Evolutionary conservation across 192 early-diverging fungal genomes (phyloP).

Genomic region (Pecoramyces ruminantium): DNA sequence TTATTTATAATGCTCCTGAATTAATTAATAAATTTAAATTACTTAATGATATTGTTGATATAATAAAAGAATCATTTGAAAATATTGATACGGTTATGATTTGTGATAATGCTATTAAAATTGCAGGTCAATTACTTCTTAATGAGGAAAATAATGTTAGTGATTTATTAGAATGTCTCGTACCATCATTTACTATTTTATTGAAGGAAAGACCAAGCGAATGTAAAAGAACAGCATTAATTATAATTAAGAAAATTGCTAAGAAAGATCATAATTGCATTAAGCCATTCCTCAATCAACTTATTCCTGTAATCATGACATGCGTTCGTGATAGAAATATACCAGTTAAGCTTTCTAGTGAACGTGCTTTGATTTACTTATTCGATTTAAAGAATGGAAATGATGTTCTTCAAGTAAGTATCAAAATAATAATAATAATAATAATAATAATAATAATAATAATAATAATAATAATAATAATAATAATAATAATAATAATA

Average conservation of each 20-base stretch:
- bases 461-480: too few species aligned
- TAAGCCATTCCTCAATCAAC: constrained; percentile 20
- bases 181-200: neutral
- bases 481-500: too few species aligned
- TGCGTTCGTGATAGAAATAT: constrained; percentile 62
- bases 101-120: neutral
- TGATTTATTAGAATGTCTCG: neutral
- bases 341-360: constrained; percentile 71
- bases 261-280: constrained; percentile 14
- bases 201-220: constrained; percentile 3
- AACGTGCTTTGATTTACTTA: constrained; percentile 56
- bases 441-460: too few species aligned
- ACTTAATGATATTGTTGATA: neutral
- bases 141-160: neutral
- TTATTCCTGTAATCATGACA: constrained; percentile 50
- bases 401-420: constrained; percentile 3
- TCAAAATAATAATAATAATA: too few species aligned
- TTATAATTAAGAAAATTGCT: constrained; percentile 22
- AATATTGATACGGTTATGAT: neutral
- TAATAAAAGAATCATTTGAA: neutral
- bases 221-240: constrained; percentile 16
- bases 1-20: neutral
- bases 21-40: neutral
- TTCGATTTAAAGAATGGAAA: constrained; percentile 42
- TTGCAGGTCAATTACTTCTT: neutral